Base-by-base conservation (phyloP, 352 stramenopile genomes). In the Globisporangium nodosum region DNA sequence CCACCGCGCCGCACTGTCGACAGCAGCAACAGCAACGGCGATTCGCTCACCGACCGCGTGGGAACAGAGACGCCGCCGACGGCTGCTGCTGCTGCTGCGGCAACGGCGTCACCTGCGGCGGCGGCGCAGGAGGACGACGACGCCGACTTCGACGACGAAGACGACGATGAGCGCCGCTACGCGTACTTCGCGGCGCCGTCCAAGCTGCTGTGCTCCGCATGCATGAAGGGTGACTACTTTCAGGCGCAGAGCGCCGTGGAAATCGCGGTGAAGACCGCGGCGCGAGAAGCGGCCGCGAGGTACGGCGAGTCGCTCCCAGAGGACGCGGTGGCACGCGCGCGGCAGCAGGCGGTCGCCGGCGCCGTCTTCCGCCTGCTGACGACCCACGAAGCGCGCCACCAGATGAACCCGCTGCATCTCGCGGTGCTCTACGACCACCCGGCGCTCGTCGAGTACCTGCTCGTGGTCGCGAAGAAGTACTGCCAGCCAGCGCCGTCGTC, bases 361-460 rank as follows among this genome's bases (percentile, higher is more conserved):
- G 63, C 66, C 1, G 56, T 89, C 11, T 79, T 70, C 37, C 66
- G 74, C 13, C 57, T 92, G 45, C 70, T 92, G 51, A 90, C 75
- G 54, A 76, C 79, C 27, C 69, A 78, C 46, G 80, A 92, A 64
- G 62, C 80, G 15, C 66, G 81, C 4, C 78, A 92, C 33, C 68
- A 89, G 64, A 91, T 92, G 83, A 89, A 86, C 57, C 69, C 78
- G 9, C 51, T 93, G 53, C 76, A 88, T 52, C 58, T 91, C 7
- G 82, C 84, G 3, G 78, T 84, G 48, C 70, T 90, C 15, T 93
- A 93, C 53, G 84, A 93, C 64, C 76, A 91, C 53, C 78, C 78
- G 31, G 69, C 69, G 7, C 60, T 93, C 20, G 74, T 90, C 49
- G 64, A 76, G 42, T 84, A 82, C 39, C 60, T 93, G 21, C 53